A percentile compares a stretch with the other conserved stretches of the same genome.
Conservation (phyloP, 2,329 filamentous ascomycete genomes). For the Claviceps lovelessii region DNA sequence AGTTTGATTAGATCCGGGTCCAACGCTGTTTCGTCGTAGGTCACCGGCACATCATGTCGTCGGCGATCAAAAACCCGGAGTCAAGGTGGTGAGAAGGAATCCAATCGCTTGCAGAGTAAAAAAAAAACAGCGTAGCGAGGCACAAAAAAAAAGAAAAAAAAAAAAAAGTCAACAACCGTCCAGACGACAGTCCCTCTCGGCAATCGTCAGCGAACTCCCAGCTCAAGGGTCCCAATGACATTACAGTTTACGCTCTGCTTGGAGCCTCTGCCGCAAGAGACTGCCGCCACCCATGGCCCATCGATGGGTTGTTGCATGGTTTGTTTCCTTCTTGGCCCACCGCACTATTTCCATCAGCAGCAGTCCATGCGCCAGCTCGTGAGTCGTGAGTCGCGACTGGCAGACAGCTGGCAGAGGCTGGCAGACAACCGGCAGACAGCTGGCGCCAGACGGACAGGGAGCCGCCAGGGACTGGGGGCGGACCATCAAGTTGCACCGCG, state of each 20-base stretch:
- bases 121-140: no score
- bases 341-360: neutral
- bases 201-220: neutral
- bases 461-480: neutral
- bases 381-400: no score
- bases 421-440: neutral
- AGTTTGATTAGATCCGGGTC: neutral
- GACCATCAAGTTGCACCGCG: conserved; percentile 13
- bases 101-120: neutral
- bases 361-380: neutral
- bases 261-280: neutral
- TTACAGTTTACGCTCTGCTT: neutral
- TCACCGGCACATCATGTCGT: conserved; percentile 1
- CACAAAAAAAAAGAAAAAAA: neutral
- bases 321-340: no score
- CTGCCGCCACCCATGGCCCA: neutral
- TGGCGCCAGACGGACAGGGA: no score
- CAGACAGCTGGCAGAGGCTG: neutral
- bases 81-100: neutral
- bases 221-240: neutral
- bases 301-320: neutral
- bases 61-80: neutral
- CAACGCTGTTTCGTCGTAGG: neutral
- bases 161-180: neutral
- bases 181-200: neutral